These are phyloP conservation scores for Peronospora belbahrii DNA, from an alignment of 352 stramenopile genomes.

Conservation along the genomic window DNA sequence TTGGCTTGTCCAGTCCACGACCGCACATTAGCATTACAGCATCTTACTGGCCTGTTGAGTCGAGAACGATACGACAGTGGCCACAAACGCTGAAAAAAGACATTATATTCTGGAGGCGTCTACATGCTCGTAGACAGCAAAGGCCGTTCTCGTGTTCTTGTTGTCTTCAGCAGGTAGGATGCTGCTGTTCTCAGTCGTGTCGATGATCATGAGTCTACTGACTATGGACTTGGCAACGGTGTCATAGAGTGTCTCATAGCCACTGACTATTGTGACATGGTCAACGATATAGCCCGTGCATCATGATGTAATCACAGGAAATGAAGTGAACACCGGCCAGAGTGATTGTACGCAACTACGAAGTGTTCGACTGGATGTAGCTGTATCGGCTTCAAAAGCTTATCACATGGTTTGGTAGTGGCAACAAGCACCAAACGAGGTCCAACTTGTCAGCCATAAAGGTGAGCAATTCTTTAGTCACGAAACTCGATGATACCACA, in stretches of 20 bases:
- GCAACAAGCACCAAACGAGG: constrained; percentile 56
- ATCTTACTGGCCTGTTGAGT: too few relatives aligned
- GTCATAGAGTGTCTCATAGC: constrained; percentile 51
- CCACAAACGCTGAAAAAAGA: too few relatives aligned
- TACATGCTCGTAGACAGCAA: too few relatives aligned
- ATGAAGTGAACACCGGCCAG: constrained; percentile 52
- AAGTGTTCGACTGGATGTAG: constrained; percentile 50
- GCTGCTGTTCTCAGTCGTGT: constrained; percentile 39
- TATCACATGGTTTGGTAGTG: constrained; percentile 50
- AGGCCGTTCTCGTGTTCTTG: too few relatives aligned
- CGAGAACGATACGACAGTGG: too few relatives aligned
- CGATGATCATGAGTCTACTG: constrained; percentile 70
- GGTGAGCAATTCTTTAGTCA: constrained; percentile 39
- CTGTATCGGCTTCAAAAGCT: constrained; percentile 44
- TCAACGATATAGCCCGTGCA: constrained; percentile 76
- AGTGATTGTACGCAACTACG: constrained; percentile 58
- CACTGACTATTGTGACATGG: constrained; percentile 42
- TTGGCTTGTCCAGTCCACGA: too few relatives aligned
- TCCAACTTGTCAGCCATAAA: constrained; percentile 53
- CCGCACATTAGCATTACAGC: too few relatives aligned
- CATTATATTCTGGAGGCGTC: neutral
- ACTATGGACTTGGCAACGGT: constrained; percentile 68
- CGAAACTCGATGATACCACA: constrained; percentile 67
- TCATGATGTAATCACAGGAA: constrained; percentile 27
- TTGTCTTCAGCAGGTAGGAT: too few relatives aligned